These are phyloP conservation scores for Whalleya microplaca DNA, from an alignment of 2,329 filamentous ascomycete species.

Conservation along the genomic window DNA sequence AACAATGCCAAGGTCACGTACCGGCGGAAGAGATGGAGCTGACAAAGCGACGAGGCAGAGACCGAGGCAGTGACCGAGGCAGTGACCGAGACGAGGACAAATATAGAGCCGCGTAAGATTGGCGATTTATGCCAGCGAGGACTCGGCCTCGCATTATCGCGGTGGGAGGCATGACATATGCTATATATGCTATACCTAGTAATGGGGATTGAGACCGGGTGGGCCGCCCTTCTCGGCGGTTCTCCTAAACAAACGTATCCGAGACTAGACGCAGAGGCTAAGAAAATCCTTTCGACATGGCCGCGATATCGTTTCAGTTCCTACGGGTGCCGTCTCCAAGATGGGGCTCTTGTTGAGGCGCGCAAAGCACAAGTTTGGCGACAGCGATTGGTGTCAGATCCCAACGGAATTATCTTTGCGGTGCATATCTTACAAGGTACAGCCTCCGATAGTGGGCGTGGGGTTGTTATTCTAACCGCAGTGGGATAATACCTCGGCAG, in stretches of 20 bases:
- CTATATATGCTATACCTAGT: background rate
- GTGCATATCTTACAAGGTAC: too few relatives aligned
- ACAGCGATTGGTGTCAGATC: slow-evolving; percentile 5
- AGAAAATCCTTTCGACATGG: slow-evolving; percentile 7
- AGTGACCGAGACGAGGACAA: slow-evolving; percentile 10
- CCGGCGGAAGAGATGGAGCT: slow-evolving; percentile 27
- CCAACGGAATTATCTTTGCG: slow-evolving; percentile 21
- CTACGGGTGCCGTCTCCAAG: background rate
- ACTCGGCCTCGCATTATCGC: slow-evolving; percentile 25
- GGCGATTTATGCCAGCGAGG: slow-evolving; percentile 21
- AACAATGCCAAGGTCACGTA: slow-evolving; percentile 7
- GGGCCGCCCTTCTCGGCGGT: slow-evolving; percentile 12
- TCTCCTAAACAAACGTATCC: slow-evolving; percentile 9
- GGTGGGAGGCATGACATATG: slow-evolving; percentile 15
- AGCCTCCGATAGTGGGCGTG: slow-evolving; percentile 4
- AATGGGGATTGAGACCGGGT: slow-evolving; percentile 8
- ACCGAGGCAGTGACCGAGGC: slow-evolving; percentile 10
- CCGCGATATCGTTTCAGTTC: slow-evolving; percentile 1
- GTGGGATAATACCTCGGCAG: slow-evolving; percentile 16
- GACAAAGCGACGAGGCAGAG: slow-evolving; percentile 21
- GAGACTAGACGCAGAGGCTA: slow-evolving; percentile 1
- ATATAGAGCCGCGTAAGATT: slow-evolving; percentile 24
- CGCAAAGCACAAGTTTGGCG: background rate
- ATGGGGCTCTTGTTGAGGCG: slow-evolving; percentile 18
- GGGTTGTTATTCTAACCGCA: slow-evolving; percentile 4